These are phyloP conservation scores for Aspergillus campestris DNA, from an alignment of 495 filamentous ascomycete genomes.

Conservation along the genomic window DNA sequence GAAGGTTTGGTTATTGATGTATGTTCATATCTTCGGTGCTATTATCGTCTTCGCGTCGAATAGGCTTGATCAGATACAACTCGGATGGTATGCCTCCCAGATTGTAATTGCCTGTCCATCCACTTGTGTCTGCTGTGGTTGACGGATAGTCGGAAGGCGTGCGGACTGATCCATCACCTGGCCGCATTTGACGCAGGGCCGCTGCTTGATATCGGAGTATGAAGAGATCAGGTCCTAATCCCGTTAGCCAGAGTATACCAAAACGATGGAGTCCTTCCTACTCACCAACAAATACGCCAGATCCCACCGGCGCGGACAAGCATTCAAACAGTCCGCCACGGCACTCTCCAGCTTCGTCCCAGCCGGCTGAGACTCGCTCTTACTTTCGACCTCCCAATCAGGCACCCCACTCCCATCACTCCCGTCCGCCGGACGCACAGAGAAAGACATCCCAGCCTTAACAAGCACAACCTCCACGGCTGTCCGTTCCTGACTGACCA, in stretches of 20 bases:
- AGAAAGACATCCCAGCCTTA: slow-evolving; percentile 29
- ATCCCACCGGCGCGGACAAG: slow-evolving; percentile 35
- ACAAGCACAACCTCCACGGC: slow-evolving; percentile 22
- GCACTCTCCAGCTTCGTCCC: slow-evolving; percentile 26
- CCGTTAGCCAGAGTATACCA: background rate
- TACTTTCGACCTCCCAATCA: slow-evolving; percentile 29
- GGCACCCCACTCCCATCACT: slow-evolving; percentile 10
- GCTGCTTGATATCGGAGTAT: slow-evolving; percentile 33
- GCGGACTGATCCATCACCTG: slow-evolving; percentile 29
- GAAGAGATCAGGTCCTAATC: slow-evolving; percentile 33
- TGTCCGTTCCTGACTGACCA: slow-evolving; percentile 15
- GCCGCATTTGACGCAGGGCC: slow-evolving; percentile 30
- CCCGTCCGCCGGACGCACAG: slow-evolving; percentile 15
- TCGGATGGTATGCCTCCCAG: slow-evolving; percentile 20
- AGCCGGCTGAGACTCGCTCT: slow-evolving; percentile 10
- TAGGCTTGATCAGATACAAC: slow-evolving; percentile 16
- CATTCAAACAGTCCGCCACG: slow-evolving; percentile 27
- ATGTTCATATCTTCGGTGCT: background rate
- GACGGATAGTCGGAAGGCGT: slow-evolving; percentile 30
- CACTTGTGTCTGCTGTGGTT: background rate
- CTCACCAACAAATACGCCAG: slow-evolving; percentile 34
- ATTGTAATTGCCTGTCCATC: slow-evolving; percentile 1
- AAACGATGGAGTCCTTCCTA: background rate
- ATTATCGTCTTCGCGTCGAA: background rate
- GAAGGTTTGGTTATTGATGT: slow-evolving; percentile 15